Base-by-base conservation (phyloP, 2,329 filamentous ascomycete genomes). In the Claviceps monticola region DNA sequence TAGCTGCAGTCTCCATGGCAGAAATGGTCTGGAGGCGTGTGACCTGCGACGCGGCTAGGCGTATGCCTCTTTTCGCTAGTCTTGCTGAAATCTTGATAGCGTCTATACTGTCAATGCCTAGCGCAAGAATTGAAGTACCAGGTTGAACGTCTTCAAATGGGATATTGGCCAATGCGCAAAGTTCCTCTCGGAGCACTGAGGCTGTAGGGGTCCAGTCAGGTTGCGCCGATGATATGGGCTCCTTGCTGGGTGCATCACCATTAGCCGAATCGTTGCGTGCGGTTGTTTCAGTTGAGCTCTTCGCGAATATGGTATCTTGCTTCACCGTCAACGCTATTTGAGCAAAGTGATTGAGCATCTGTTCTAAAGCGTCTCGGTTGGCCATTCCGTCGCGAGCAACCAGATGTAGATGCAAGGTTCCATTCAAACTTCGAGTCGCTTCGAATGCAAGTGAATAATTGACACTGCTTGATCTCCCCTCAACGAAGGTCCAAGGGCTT, bases 71-170 rank as follows among this genome's bases (percentile, higher is more conserved):
- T 45, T 74, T 77, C 56, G 78, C 84, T 2, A 95, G 71, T 50
- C 81, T 76, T 0, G 88, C 82, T 0, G 86, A 84, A 0, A 96
- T 70, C 59, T 88, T 94, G 64, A 96, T 91, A 1, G 85, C 79
- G 65, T 96, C 90, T 53, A 96, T 94, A 60, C 90, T 95, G 69
- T 96, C 91, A 6, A 96, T 74, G 0, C 90, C 90, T 36, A 96
- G 74, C 58, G 91, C 82, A 41, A 94, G 82, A 11, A 96, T 79
- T 0, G 84, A 84, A 0, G 79, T 80, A 6, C 71, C 66, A 49
- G 78, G 75, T 1, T 68, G 64, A 39, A 95, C 69, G 0, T 74
- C 66, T 1, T 72, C 63, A 3, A 66, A 62, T 0, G 75, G 62
- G 0, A 82, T 61, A 0, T 74, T 75, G 1, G 82, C 78, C 5